Base-by-base conservation (phyloP, 495 filamentous ascomycete genomes). In the Cudoniella acicularis region DNA sequence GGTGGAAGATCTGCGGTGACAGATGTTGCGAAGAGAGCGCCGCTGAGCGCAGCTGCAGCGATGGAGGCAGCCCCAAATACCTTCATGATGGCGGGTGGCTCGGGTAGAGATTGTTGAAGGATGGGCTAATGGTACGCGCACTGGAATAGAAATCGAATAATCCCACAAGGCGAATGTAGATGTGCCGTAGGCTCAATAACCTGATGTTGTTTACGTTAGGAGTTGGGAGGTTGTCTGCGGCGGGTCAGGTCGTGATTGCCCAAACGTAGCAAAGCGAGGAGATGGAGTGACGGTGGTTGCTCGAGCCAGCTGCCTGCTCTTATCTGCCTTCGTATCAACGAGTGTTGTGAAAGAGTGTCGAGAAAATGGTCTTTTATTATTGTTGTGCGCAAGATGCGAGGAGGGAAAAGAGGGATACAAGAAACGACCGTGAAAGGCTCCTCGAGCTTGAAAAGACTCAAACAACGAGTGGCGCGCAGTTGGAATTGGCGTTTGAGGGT, bases 1-100 rank as follows among this genome's bases (percentile, higher is more conserved):
- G 66, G 55, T 20, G 79, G 67, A 70, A 81, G 60, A 69, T 76
- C n/a, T 72, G 77, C 65, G 74, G 76, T 40, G 73, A 77, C 68
- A 16, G 54, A 40, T n/a, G 49, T 59, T 40, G 62, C 36, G 47
- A 62, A 58, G 16, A 63, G 50, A 22, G 54, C 54, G n/a, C 57
- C 64, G 54, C 58, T 59, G 61, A 67, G 50, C 56, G 54, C 64
- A 55, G 64, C 59, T 46, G 61, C 62, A 57, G 66, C 63, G 42
- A 63, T 42, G 13, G 66, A 66, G n/a, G 59, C 56, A 52, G 64
- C 0, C 11, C 64, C 52, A 45, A 54, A 67, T 17, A 52, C 18
- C 54, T 61, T 69, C 67, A 69, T 69, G 52, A 57, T 64, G 30
- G 45, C 26, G 43, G 55, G 36, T 23, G 25, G 27, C 3, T 17